Conservation (phyloP, 2,329 filamentous ascomycete species). For the Colletotrichum lentis region DNA sequence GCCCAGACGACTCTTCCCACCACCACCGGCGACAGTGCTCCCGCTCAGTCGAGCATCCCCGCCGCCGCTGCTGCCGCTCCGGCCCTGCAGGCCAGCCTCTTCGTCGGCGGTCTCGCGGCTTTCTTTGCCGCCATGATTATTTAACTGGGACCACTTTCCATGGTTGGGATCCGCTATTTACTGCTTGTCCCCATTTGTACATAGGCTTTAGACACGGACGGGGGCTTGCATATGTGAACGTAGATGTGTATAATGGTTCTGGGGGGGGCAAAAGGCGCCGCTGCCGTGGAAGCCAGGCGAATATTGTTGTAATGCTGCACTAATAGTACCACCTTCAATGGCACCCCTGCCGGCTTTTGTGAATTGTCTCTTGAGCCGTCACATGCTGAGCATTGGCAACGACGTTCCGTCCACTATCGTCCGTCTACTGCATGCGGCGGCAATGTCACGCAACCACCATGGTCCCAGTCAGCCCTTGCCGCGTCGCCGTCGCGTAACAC, state of each 20-base stretch:
- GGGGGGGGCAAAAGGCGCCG: not conserved
- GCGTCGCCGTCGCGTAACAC: no score
- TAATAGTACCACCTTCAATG: conserved; percentile 14
- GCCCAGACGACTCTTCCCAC: conserved; percentile 39
- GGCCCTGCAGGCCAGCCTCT: conserved; percentile 12
- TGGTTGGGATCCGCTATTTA: no score
- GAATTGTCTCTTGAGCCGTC: not conserved
- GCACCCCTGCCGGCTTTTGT: not conserved
- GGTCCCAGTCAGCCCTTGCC: no score
- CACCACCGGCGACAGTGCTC: conserved; percentile 48
- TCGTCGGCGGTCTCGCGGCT: conserved; percentile 19
- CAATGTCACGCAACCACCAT: no score
- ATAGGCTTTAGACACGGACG: not conserved
- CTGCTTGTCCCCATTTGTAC: not conserved
- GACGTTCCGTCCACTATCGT: no score
- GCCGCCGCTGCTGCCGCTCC: conserved; percentile 5
- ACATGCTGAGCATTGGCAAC: no score
- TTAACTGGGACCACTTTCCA: not conserved
- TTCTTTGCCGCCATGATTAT: conserved; percentile 31
- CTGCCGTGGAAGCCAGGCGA: not conserved
- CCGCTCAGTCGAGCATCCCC: not conserved
- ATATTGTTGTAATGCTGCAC: not conserved
- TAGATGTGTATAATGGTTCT: not conserved
- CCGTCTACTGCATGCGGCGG: no score
- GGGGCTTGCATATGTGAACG: not conserved